A percentile compares a stretch with the other conserved stretches of the same genome.
These are phyloP conservation scores for Saccharomyces mikatae DNA, from an alignment of 805 yeast genomes.

Conservation along the genomic window DNA sequence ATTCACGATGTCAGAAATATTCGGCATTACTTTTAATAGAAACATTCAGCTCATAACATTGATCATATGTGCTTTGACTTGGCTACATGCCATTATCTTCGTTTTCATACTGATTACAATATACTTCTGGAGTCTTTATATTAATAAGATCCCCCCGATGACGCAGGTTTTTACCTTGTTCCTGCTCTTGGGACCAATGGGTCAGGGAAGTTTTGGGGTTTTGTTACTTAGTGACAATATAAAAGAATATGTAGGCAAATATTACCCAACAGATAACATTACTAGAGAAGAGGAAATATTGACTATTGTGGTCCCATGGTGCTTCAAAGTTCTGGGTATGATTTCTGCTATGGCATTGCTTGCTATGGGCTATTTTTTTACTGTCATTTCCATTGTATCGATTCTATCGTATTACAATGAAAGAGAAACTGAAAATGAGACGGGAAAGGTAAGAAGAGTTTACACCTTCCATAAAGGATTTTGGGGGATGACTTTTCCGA, in stretches of 20 bases:
- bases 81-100: conserved; percentile 61
- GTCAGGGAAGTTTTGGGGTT: conserved; percentile 74
- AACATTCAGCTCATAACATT: conserved; percentile 41
- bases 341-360: conserved; percentile 38
- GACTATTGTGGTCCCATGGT: conserved; percentile 22
- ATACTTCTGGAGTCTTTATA: conserved; percentile 51
- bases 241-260: conserved; percentile 16
- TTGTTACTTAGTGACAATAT: conserved; percentile 44
- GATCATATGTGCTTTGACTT: conserved; percentile 47
- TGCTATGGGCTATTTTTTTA: conserved; percentile 54
- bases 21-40: conserved; percentile 38
- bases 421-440: conserved; percentile 17
- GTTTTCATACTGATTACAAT: conserved; percentile 50
- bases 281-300: conserved; percentile 10
- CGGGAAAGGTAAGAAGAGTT: conserved; percentile 18
- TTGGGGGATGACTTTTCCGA: conserved; percentile 89
- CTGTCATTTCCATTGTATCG: conserved; percentile 35
- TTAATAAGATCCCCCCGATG: conserved; percentile 52
- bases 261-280: conserved; percentile 8
- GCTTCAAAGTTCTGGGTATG: conserved; percentile 31
- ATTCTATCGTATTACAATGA: conserved; percentile 12
- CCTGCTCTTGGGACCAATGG: conserved; percentile 75
- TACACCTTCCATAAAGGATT: conserved; percentile 42
- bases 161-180: conserved; percentile 55
- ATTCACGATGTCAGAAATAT: conserved; percentile 33